These are phyloP conservation scores for Globisporangium carolinianum DNA, from an alignment of 352 stramenopile species.

Conservation along the genomic window DNA sequence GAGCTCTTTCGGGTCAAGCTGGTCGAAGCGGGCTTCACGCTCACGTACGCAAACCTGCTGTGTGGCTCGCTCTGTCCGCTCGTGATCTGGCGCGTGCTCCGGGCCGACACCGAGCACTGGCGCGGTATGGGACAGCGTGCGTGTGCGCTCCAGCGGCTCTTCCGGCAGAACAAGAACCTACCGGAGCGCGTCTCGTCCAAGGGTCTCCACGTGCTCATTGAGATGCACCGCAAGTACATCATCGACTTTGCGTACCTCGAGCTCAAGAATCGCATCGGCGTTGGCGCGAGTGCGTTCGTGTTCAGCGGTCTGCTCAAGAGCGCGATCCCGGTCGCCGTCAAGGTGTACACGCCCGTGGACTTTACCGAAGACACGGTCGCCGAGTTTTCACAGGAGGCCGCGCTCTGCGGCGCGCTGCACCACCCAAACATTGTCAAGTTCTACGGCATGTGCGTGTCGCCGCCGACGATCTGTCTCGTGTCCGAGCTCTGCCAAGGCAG, in stretches of 20 bases:
- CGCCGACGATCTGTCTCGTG: constrained; percentile 59
- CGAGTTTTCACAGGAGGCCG: constrained; percentile 53
- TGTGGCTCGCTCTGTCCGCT: constrained; percentile 46
- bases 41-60: constrained; percentile 53
- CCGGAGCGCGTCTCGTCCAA: constrained; percentile 46
- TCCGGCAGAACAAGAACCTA: constrained; percentile 37
- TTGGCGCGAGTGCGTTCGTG: constrained; percentile 37
- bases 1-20: constrained; percentile 40
- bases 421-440: constrained; percentile 64
- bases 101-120: constrained; percentile 56
- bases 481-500: constrained; percentile 60
- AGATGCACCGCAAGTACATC: constrained; percentile 70
- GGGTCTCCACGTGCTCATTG: constrained; percentile 55
- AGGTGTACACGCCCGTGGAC: constrained; percentile 59
- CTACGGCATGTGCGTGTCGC: constrained; percentile 57
- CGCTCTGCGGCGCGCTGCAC: constrained; percentile 43
- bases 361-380: constrained; percentile 53
- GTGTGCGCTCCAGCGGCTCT: constrained; percentile 31
- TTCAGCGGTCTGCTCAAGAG: constrained; percentile 46
- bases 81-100: constrained; percentile 54
- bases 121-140: constrained; percentile 42
- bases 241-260: constrained; percentile 65
- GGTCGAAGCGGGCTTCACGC: constrained; percentile 45
- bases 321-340: constrained; percentile 45
- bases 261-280: constrained; percentile 42